phyloP scores from a whole-genome alignment of 1,284 basidiomycete genomes.

The Ganoderma sp. region DNA sequence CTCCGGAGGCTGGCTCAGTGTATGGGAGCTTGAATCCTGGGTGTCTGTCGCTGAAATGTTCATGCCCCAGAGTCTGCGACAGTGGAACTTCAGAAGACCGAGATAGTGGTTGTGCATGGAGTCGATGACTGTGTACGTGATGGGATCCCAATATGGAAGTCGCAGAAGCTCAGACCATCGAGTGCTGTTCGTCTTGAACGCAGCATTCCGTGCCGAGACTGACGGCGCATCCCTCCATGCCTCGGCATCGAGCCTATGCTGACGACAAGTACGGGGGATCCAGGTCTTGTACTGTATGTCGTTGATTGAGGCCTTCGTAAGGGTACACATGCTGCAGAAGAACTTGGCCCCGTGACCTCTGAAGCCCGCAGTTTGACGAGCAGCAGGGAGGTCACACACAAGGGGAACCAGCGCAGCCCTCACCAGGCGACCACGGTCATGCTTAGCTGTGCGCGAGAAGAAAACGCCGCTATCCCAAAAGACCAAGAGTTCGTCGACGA shows the following conservation, averaged over 20 bases:
- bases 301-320: conserved; percentile 37
- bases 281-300: conserved; percentile 35
- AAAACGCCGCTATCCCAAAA: conserved; percentile 42
- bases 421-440: conserved; percentile 37
- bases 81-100: conserved; percentile 36
- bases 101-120: conserved; percentile 45
- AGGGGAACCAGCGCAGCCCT: conserved; percentile 36
- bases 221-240: conserved; percentile 21
- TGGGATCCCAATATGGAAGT: conserved; percentile 46
- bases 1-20: not conserved
- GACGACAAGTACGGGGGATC: conserved; percentile 26
- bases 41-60: conserved; percentile 23
- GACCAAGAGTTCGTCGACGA: conserved; percentile 43
- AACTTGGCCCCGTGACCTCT: conserved; percentile 32
- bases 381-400: conserved; percentile 45
- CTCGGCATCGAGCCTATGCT: conserved; percentile 32
- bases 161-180: conserved; percentile 37
- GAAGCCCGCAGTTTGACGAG: conserved; percentile 44
- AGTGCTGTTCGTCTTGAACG: conserved; percentile 16
- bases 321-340: conserved; percentile 45
- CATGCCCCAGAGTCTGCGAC: conserved; percentile 38
- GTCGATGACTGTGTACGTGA: conserved; percentile 41
- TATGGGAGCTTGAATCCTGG: too few relatives aligned
- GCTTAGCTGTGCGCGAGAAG: conserved; percentile 37
- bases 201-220: not conserved